Conservation (phyloP, 345 rosid species). For the Salix exigua region DNA sequence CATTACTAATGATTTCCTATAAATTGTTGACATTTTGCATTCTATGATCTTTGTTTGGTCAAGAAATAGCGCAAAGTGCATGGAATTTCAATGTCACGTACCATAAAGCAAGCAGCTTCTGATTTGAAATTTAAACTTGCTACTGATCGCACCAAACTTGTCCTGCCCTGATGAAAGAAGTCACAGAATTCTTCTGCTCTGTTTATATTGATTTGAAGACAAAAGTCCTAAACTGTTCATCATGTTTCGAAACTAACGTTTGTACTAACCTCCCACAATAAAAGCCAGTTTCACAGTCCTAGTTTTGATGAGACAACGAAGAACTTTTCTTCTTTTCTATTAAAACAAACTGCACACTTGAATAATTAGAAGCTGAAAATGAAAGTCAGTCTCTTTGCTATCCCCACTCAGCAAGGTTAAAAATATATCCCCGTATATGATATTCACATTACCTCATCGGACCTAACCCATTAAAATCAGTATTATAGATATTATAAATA, state of each 20-base stretch:
- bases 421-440: rapidly evolving
- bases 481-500: too few relatives aligned
- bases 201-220: neutral
- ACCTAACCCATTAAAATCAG: too few relatives aligned
- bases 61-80: neutral
- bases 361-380: neutral
- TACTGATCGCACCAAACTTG: neutral
- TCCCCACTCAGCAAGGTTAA: too few relatives aligned
- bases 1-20: too few relatives aligned
- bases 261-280: neutral
- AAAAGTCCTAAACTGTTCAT: neutral
- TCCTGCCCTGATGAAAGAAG: slow-evolving; percentile 1
- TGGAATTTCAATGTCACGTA: neutral
- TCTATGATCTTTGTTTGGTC: too few relatives aligned
- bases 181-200: slow-evolving; percentile 5
- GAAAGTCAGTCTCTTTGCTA: too few relatives aligned
- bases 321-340: neutral
- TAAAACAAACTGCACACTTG: neutral
- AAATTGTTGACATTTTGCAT: too few relatives aligned
- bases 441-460: too few relatives aligned
- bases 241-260: neutral
- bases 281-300: neutral
- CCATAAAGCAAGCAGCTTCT: neutral
- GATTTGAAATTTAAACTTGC: slow-evolving; percentile 6
- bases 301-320: neutral